These are phyloP conservation scores for Phaseolus lunatus DNA, from an alignment of 306 rosid genomes.

Conservation along the genomic window DNA sequence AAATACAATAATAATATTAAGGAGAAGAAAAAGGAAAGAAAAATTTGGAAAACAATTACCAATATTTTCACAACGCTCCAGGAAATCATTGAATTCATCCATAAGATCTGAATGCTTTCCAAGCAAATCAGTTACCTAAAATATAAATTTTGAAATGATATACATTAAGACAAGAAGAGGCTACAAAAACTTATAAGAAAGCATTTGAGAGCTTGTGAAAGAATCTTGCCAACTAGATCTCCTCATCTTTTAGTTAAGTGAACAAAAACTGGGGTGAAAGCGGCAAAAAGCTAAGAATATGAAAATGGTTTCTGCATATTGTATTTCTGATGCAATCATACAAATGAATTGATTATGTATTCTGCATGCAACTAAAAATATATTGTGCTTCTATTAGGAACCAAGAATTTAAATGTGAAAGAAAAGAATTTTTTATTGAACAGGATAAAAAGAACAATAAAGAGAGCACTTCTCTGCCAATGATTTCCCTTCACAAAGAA, in stretches of 20 bases:
- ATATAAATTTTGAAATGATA: constrained; percentile 42
- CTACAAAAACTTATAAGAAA: constrained; percentile 18
- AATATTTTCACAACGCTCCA: constrained; percentile 88
- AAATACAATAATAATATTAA: constrained; percentile 32
- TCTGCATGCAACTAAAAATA: background rate
- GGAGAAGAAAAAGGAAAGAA: background rate
- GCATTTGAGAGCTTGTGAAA: constrained; percentile 26
- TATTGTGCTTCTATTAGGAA: background rate
- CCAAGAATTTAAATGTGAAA: too few species aligned
- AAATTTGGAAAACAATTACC: constrained; percentile 54
- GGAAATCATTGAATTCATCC: constrained; percentile 88
- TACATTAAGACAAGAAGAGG: constrained; percentile 22
- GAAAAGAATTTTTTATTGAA: too few species aligned
- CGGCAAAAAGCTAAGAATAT: too few species aligned
- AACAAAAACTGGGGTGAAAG: background rate
- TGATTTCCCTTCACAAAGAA: too few species aligned
- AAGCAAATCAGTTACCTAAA: constrained; percentile 87
- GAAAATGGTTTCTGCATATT: background rate
- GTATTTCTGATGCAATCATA: background rate
- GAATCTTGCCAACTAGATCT: constrained; percentile 30
- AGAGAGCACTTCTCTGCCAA: too few species aligned
- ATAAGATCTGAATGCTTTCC: constrained; percentile 93
- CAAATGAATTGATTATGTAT: constrained; percentile 7
- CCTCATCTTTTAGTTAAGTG: background rate
- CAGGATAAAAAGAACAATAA: too few species aligned